Evolutionary conservation across 352 stramenopile genomes (phyloP), one percentile per base, ranked within the genome.

Genomic region (Pythium rhizo-oryzae): DNA sequence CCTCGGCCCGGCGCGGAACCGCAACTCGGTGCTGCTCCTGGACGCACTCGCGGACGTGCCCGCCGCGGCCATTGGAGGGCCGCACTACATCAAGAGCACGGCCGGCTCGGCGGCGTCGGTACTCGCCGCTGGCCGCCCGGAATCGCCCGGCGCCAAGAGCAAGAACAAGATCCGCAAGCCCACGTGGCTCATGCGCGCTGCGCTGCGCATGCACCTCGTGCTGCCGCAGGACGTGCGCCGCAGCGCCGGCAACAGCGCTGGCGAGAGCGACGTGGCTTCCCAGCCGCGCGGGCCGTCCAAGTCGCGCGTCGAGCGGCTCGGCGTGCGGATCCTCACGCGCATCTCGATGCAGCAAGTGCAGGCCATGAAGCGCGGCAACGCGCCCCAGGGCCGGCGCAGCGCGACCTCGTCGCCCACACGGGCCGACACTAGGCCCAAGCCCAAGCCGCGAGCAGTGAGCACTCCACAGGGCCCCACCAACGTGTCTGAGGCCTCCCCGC

Each of bases 331-430:
- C 24, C 24, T 67, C 11, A 67, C 60, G 30, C 30, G 60, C 15
- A 67, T 67, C 28, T 67, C 60, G 12, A 67, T 67, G 60, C 60
- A 60, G n/a, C 60, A 59, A 60, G 60, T 67, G 13, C 12, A 24
- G 13, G 30, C 43, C 6, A 65, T 58, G 59, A 65, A 65, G 21
- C 59, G 46, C 23, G 8, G 44, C 55, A 19, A 8, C 28, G 24
- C 33, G 11, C 35, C 52, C 35, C 39, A 44, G 19, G 50, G 50
- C 1, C 50, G 50, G 15, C 50, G 50, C 28, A 57, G 50, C 24
- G 50, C 24, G 9, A 39, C 50, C 3, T 57, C 50, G 24, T 39
- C 24, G 28, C 50, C 50, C 3, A 24, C 16, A 9, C 9, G 18
- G 8, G 19, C 8, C 19, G 54, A 33, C 13, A 16, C 54, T 5